These are phyloP conservation scores for Penicillium longicatenatum DNA, from an alignment of 495 filamentous ascomycete genomes.

Conservation along the genomic window DNA sequence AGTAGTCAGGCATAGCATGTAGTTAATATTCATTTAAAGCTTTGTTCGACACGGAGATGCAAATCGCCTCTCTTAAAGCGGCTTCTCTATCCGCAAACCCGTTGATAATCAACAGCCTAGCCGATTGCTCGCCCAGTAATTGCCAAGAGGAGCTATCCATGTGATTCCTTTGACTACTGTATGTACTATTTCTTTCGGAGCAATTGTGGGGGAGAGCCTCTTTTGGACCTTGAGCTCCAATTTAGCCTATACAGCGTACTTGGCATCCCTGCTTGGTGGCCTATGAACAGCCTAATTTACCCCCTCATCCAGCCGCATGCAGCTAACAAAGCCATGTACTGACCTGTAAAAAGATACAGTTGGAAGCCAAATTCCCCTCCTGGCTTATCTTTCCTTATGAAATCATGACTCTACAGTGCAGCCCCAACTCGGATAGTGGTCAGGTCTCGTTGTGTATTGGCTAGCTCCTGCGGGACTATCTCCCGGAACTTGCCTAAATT, in stretches of 20 bases:
- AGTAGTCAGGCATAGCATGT: slow-evolving; percentile 7
- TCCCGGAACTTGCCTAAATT: slow-evolving; percentile 7
- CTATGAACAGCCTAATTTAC: slow-evolving; percentile 9
- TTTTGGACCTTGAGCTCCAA: slow-evolving; percentile 9
- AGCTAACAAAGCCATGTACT: slow-evolving; percentile 6
- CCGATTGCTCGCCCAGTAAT: slow-evolving; percentile 7
- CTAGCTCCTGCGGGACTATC: slow-evolving; percentile 8
- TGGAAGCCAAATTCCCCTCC: slow-evolving; percentile 8
- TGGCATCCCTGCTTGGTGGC: slow-evolving; percentile 8
- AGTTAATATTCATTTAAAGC: slow-evolving; percentile 10
- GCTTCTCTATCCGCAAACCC: slow-evolving; percentile 7
- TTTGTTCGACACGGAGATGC: slow-evolving; percentile 6
- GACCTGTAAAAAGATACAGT: slow-evolving; percentile 7
- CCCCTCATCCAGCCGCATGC: slow-evolving; percentile 8
- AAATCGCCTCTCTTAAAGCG: slow-evolving; percentile 5
- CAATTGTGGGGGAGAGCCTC: slow-evolving; percentile 8
- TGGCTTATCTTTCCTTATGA: slow-evolving; percentile 7
- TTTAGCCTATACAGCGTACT: slow-evolving; percentile 8
- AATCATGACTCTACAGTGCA: slow-evolving; percentile 8
- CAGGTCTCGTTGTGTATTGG: slow-evolving; percentile 8
- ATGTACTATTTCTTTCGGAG: slow-evolving; percentile 7
- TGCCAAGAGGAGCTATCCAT: slow-evolving; percentile 6
- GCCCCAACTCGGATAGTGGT: slow-evolving; percentile 9
- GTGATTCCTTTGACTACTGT: slow-evolving; percentile 8
- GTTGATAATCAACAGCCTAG: slow-evolving; percentile 8